Conservation (phyloP, 306 rosid genomes). For the Vachellia collinsii region DNA sequence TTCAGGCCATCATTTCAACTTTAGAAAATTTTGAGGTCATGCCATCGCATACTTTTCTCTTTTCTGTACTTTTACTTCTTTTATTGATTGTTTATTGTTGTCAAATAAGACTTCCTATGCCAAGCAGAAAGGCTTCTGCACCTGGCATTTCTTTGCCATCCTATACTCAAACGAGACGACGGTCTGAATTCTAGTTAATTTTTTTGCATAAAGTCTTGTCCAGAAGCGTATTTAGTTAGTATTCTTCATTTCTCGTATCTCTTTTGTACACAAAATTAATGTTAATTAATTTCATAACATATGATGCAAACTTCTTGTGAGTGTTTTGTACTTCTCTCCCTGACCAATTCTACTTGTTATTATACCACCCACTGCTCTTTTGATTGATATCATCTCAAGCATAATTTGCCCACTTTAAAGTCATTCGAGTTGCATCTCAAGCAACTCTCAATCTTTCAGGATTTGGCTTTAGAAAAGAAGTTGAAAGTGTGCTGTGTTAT, state of each 20-base stretch:
- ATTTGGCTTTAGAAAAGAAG: background rate
- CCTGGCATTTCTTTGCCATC: constrained; percentile 54
- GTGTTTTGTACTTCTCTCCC: background rate
- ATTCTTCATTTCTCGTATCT: constrained; percentile 25
- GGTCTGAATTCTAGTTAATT: constrained; percentile 43
- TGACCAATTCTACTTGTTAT: background rate
- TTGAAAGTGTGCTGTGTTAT: constrained; percentile 5
- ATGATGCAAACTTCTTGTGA: constrained; percentile 21
- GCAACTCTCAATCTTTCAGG: background rate
- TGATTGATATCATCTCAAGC: constrained; percentile 27
- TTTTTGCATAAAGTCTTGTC: background rate
- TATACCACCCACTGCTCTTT: background rate
- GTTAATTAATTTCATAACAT: constrained; percentile 21
- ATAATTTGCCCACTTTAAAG: constrained; percentile 7
- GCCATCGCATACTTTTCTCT: constrained; percentile 62
- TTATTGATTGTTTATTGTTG: constrained; percentile 57
- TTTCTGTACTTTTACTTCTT: constrained; percentile 64
- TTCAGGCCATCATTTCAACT: constrained; percentile 42
- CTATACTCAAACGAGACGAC: constrained; percentile 44
- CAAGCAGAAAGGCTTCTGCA: constrained; percentile 50
- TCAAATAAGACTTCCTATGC: constrained; percentile 80
- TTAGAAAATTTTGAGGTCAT: constrained; percentile 41
- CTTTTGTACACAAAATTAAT: constrained; percentile 22
- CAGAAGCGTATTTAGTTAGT: background rate
- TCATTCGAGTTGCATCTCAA: background rate